Base-by-base conservation (phyloP, 2,329 filamentous ascomycete genomes). In the Capronia americana region DNA sequence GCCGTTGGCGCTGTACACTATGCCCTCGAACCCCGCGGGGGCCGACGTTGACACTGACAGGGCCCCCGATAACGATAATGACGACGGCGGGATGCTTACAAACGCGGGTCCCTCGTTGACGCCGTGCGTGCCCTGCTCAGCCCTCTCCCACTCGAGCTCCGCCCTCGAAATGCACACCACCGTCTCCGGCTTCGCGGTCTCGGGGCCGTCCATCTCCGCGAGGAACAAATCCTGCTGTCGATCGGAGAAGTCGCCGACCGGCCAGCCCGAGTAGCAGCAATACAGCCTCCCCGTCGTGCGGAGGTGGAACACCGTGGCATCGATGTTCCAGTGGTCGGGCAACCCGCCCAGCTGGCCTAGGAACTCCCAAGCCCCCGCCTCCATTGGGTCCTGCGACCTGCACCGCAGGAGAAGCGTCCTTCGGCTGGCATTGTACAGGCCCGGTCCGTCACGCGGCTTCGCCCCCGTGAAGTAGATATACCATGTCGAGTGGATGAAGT, bases 401-500 rank as follows among this genome's bases (percentile, higher is more conserved):
- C 63, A 65, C 12, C 67, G 64, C 38, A 73, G 53, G 8, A 72
- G 23, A 1, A 71, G 53, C 4, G 71, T 73, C 4, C 71, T 64
- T 26, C 72, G 70, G 0, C 62, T 68, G 3, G 62, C 28, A 50
- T 72, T 73, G 20, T 69, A 70, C 17, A 58, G 20, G n/a, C 65
- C 69, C 1, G 26, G 26, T n/a, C 46, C 46, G 17, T 26, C 28
- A n/a, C 32, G 26, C 17, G 69, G 70, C 14, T 68, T 69, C 7
- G 67, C 69, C 46, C 55, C 71, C 32, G 67, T 70, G 38, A 71
- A 83, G 73, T 86, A 86, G 66, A 86, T 78, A 73, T 85, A 87
- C 85, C 85, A 87, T 24, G 79, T 78, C 0, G 28, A 28, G 11
- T 61, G 26, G 28, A 86, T 76, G 56, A 74, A 74, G 72, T 87